These are phyloP conservation scores for Phytophthora crassamura DNA, from an alignment of 352 stramenopile species.

Conservation along the genomic window DNA sequence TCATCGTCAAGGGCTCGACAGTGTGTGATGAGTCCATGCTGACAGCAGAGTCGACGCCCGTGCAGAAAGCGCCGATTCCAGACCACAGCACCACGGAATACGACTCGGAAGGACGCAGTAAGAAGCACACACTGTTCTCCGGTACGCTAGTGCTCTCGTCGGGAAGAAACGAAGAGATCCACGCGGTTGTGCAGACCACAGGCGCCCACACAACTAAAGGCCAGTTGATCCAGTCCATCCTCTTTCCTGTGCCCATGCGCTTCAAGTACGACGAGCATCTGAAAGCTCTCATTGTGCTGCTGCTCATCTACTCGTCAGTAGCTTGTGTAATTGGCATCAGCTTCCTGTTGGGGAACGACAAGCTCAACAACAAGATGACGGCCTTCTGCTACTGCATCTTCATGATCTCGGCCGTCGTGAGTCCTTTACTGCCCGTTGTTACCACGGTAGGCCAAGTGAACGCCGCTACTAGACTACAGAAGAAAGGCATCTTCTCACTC, in stretches of 20 bases:
- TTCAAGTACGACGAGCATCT: slow-evolving; percentile 91
- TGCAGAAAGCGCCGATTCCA: slow-evolving; percentile 72
- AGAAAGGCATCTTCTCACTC: slow-evolving; percentile 67
- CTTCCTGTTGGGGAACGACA: slow-evolving; percentile 55
- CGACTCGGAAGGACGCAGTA: slow-evolving; percentile 41
- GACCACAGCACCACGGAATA: slow-evolving; percentile 44
- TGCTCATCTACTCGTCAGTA: slow-evolving; percentile 70
- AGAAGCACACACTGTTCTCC: slow-evolving; percentile 81
- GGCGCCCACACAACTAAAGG: slow-evolving; percentile 77
- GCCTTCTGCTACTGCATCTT: slow-evolving; percentile 69
- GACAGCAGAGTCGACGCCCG: slow-evolving; percentile 73
- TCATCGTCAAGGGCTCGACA: slow-evolving; percentile 54
- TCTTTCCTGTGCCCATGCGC: slow-evolving; percentile 76
- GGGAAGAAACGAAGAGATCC: slow-evolving; percentile 48
- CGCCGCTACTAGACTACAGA: slow-evolving; percentile 59
- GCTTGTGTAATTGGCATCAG: slow-evolving; percentile 49
- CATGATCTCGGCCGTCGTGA: slow-evolving; percentile 63
- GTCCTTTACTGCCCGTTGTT: slow-evolving; percentile 79
- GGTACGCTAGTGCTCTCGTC: slow-evolving; percentile 66
- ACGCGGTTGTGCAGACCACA: slow-evolving; percentile 71
- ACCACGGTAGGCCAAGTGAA: slow-evolving; percentile 82
- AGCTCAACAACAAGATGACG: slow-evolving; percentile 61
- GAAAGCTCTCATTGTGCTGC: slow-evolving; percentile 62
- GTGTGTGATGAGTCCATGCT: slow-evolving; percentile 64
- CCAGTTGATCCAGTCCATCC: slow-evolving; percentile 77